Percentiles rank a stretch among this genome's conserved stretches.
Evolutionary conservation across 768 basidiomycete genomes (phyloP).

Genomic region (Collybia mongolica): DNA sequence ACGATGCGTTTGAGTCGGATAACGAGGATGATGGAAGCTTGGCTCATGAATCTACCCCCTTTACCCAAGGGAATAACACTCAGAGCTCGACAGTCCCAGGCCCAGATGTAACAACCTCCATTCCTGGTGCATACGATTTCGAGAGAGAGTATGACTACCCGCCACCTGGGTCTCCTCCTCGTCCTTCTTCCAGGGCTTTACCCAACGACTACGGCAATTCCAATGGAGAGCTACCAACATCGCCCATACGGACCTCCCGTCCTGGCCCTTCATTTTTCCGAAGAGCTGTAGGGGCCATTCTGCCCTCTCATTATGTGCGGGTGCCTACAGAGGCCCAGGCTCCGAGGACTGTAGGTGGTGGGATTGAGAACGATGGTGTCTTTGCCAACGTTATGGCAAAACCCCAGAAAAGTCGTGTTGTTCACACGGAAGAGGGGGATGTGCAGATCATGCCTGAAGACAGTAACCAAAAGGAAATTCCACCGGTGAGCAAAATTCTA

Average conservation of each 20-base stretch:
- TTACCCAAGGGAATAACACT: constrained; percentile 22
- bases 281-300: constrained; percentile 54
- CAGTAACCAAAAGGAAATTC: constrained; percentile 66
- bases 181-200: constrained; percentile 50
- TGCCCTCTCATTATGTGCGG: constrained; percentile 65
- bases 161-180: constrained; percentile 77
- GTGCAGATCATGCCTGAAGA: constrained; percentile 76
- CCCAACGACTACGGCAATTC: constrained; percentile 74
- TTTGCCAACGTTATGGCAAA: constrained; percentile 95
- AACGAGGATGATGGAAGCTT: constrained; percentile 24
- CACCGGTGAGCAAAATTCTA: constrained; percentile 63
- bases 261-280: constrained; percentile 53
- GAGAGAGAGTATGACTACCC: constrained; percentile 74
- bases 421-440: constrained; percentile 53
- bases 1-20: constrained; percentile 18
- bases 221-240: constrained; percentile 61
- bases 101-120: constrained; percentile 19
- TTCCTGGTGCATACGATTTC: constrained; percentile 67
- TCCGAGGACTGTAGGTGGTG: constrained; percentile 53
- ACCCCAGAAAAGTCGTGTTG: constrained; percentile 50
- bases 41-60: constrained; percentile 32
- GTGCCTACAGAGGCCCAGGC: constrained; percentile 41
- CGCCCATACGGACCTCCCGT: constrained; percentile 35
- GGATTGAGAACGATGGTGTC: constrained; percentile 87
- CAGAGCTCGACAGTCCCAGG: constrained; percentile 1